Percentiles rank a stretch among this genome's conserved stretches.
Conservation (phyloP, 306 rosid genomes). For the Begonia fuchsioides region DNA sequence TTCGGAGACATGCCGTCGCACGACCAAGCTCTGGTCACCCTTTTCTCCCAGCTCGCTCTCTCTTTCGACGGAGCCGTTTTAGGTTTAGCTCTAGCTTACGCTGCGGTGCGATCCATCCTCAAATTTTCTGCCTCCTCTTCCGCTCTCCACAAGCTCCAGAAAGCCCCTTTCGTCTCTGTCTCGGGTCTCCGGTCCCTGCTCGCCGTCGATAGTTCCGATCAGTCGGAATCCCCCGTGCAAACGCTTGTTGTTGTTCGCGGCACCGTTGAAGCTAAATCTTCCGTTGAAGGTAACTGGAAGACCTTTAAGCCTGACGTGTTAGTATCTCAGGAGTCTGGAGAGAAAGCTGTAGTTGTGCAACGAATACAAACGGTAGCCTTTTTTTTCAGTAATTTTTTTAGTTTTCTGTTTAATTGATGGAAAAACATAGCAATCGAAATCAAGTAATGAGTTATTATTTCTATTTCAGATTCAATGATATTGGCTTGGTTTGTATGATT, state of each 20-base stretch:
- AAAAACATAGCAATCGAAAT: not conserved
- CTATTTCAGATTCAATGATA: no score
- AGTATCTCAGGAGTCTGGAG: slow-evolving; percentile 52
- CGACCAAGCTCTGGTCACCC: slow-evolving; percentile 58
- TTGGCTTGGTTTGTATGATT: no score
- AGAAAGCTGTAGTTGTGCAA: slow-evolving; percentile 54
- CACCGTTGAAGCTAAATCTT: slow-evolving; percentile 49
- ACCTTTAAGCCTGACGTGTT: slow-evolving; percentile 24
- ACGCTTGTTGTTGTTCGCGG: slow-evolving; percentile 58
- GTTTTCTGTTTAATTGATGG: no score
- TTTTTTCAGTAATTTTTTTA: no score
- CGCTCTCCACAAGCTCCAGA: slow-evolving; percentile 42
- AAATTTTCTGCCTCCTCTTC: slow-evolving; percentile 30
- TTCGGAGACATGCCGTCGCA: slow-evolving; percentile 43
- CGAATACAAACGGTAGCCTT: slow-evolving; percentile 51
- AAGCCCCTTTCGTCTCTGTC: slow-evolving; percentile 45
- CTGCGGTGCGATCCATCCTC: slow-evolving; percentile 32
- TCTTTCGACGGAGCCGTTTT: slow-evolving; percentile 81
- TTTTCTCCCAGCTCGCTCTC: slow-evolving; percentile 45
- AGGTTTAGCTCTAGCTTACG: slow-evolving; percentile 55
- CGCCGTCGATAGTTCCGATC: slow-evolving; percentile 10
- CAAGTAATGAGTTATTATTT: no score
- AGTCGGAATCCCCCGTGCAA: slow-evolving; percentile 11
- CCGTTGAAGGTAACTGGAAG: slow-evolving; percentile 44
- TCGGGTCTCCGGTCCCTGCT: slow-evolving; percentile 72